phyloP scores from a whole-genome alignment of 2,329 filamentous ascomycete genomes.

The Pseudogymnoascus sp. region DNA sequence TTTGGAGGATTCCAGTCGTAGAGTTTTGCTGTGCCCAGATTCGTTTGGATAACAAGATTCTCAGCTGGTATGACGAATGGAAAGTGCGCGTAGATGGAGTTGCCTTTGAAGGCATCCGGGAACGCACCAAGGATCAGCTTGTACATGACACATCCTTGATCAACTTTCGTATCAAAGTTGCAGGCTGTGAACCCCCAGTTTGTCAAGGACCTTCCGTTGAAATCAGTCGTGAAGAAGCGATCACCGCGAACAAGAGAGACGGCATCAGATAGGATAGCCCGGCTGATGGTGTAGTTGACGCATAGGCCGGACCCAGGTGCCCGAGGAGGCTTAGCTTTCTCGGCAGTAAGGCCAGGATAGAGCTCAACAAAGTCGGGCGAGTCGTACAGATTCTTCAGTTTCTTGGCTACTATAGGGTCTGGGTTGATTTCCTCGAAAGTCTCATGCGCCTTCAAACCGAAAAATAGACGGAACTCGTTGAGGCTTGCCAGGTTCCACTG shows the following conservation, averaged over 20 bases:
- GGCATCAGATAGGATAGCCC: constrained; percentile 52
- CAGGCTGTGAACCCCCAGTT: constrained; percentile 71
- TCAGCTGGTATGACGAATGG: constrained; percentile 59
- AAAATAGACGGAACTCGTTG: constrained; percentile 81
- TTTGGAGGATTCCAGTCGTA: constrained; percentile 62
- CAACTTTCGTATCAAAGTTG: constrained; percentile 62
- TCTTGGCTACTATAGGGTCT: constrained; percentile 60
- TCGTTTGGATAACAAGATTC: constrained; percentile 61
- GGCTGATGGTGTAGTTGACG: constrained; percentile 45
- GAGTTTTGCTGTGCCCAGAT: constrained; percentile 56
- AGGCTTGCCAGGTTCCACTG: constrained; percentile 66
- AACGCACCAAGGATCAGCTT: constrained; percentile 75
- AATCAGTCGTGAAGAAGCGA: constrained; percentile 45
- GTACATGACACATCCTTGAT: constrained; percentile 78
- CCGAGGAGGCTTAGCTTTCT: constrained; percentile 45
- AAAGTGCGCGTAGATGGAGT: constrained; percentile 63
- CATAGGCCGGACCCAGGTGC: constrained; percentile 45
- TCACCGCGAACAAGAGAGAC: constrained; percentile 50
- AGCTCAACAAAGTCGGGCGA: constrained; percentile 50
- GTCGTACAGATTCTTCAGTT: constrained; percentile 61
- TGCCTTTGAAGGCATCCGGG: constrained; percentile 67
- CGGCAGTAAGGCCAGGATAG: constrained; percentile 60
- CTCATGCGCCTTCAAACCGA: constrained; percentile 65
- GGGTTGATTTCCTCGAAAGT: constrained; percentile 80
- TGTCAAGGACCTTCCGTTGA: constrained; percentile 59